phyloP scores from a whole-genome alignment of 225 moss, liverwort and hornwort genomes.

The Neckera pumila region DNA sequence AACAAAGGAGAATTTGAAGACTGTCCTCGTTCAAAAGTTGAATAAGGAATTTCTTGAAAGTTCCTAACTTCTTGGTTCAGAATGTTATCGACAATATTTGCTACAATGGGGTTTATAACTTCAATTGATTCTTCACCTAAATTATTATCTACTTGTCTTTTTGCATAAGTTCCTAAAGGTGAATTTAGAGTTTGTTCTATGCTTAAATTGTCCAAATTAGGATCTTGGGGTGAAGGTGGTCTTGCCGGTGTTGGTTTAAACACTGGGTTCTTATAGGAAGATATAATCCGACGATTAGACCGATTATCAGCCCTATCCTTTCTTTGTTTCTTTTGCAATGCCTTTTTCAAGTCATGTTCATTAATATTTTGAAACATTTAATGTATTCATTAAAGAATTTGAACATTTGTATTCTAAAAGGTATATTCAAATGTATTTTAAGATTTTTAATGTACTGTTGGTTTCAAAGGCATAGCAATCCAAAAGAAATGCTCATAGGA shows the following conservation, averaged over 20 bases:
- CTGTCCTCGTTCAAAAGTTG: not conserved
- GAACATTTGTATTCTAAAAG: not conserved
- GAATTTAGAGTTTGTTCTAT: not conserved
- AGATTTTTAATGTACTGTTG: too few species aligned
- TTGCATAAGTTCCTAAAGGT: not conserved
- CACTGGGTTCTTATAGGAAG: not conserved
- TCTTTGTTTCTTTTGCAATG: not conserved
- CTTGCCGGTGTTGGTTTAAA: not conserved
- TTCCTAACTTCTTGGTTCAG: not conserved
- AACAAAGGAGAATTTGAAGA: not conserved
- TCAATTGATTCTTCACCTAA: not conserved
- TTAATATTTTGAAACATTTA: not conserved
- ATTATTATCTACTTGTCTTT: not conserved
- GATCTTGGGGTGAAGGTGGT: not conserved
- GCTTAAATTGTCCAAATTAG: not conserved
- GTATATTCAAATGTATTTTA: not conserved
- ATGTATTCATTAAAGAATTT: not conserved
- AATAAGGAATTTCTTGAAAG: not conserved
- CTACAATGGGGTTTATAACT: not conserved
- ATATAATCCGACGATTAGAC: not conserved
- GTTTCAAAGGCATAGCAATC: not conserved
- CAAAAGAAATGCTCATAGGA: not conserved
- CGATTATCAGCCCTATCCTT: not conserved
- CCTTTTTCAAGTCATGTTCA: not conserved
- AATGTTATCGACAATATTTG: not conserved